Percentiles rank a stretch among this genome's conserved stretches.
Evolutionary conservation across 352 stramenopile genomes (phyloP).

Genomic region (Phytophthora colocasiae): DNA sequence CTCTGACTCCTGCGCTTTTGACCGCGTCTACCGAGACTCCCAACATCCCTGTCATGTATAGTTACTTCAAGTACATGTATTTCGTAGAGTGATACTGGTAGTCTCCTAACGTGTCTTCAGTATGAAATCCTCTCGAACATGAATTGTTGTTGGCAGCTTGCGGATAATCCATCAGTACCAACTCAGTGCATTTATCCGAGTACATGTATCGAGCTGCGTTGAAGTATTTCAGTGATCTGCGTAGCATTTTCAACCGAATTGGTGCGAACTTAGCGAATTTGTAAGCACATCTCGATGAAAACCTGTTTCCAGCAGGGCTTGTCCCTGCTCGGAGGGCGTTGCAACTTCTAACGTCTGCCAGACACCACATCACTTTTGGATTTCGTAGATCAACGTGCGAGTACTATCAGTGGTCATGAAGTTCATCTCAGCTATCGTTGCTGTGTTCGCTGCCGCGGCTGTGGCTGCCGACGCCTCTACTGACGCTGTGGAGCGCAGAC

Average conservation of each 20-base stretch:
- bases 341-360: slow-evolving; percentile 5
- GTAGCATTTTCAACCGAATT: background rate
- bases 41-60: background rate
- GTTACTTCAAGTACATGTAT: too few species aligned
- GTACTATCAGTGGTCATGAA: slow-evolving; percentile 21
- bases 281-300: slow-evolving; percentile 30
- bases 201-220: too few species aligned
- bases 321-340: slow-evolving; percentile 19
- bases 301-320: slow-evolving; percentile 27
- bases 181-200: too few species aligned
- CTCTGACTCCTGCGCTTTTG: slow-evolving; percentile 3
- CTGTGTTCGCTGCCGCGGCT: slow-evolving; percentile 20
- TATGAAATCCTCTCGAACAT: too few species aligned
- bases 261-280: slow-evolving; percentile 17
- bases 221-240: background rate
- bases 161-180: too few species aligned
- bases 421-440: slow-evolving; percentile 23
- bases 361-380: slow-evolving; percentile 18
- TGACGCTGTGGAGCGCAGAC: slow-evolving; percentile 26
- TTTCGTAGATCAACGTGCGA: slow-evolving; percentile 19
- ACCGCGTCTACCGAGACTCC: slow-evolving; percentile 15
- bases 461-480: slow-evolving; percentile 1
- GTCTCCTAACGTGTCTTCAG: too few species aligned
- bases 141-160: too few species aligned
- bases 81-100: too few species aligned